Evolutionary conservation across 2,329 filamentous ascomycete genomes (phyloP).

Genomic region (Trichoderma sp.): DNA sequence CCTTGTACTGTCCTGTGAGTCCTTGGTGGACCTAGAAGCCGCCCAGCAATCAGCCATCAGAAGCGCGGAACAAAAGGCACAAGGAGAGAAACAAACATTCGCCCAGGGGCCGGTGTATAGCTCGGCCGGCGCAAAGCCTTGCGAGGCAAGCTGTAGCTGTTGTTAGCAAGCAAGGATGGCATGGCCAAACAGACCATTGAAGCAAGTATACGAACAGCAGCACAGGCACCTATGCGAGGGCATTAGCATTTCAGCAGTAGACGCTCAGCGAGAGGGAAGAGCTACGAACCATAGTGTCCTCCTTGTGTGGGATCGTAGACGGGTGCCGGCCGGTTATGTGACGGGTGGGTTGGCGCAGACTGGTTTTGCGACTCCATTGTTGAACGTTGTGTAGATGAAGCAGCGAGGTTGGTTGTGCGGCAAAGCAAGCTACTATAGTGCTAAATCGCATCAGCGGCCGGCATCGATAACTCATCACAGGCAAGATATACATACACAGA

Average conservation of each 20-base stretch:
- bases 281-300: conserved; percentile 71
- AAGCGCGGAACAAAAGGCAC: neutral
- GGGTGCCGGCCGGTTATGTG: conserved; percentile 61
- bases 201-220: conserved; percentile 41
- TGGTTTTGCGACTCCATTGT: conserved; percentile 48
- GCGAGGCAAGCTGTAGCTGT: conserved; percentile 70
- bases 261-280: neutral
- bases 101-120: conserved; percentile 94
- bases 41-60: neutral
- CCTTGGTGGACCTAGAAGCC: conserved; percentile 82
- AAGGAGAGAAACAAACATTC: conserved; percentile 64
- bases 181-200: neutral
- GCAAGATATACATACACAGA: neutral
- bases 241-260: conserved; percentile 24
- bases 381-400: conserved; percentile 7
- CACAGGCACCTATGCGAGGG: conserved; percentile 47
- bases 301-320: conserved; percentile 74
- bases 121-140: conserved; percentile 88
- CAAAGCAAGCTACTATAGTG: neutral
- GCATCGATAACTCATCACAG: neutral
- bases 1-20: conserved; percentile 86
- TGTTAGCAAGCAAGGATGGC: conserved; percentile 32
- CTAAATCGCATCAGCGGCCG: neutral
- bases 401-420: neutral
- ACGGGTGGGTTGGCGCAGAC: conserved; percentile 54